Evolutionary conservation across 306 rosid species (phyloP).

Genomic region (Fragaria vesca): DNA sequence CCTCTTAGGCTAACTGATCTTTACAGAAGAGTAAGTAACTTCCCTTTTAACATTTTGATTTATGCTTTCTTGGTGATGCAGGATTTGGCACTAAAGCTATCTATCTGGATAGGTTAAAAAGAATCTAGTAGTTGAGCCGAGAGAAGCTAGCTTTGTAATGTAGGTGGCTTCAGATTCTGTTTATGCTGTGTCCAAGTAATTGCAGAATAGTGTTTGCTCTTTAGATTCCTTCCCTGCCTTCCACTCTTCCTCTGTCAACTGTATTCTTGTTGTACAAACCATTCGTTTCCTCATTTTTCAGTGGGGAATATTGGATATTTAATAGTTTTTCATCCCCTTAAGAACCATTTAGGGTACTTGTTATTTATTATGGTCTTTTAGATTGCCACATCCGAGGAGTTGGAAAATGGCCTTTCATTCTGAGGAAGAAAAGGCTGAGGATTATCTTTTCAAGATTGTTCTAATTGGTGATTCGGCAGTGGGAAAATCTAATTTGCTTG

Average conservation of each 20-base stretch:
- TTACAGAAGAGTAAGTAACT: background rate
- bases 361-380: conserved; percentile 40
- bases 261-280: conserved; percentile 30
- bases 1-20: background rate
- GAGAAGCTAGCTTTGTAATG: conserved; percentile 24
- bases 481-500: conserved; percentile 88
- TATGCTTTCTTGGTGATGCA: conserved; percentile 28
- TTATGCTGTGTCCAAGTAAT: conserved; percentile 17
- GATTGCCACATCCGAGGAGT: conserved; percentile 40
- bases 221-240: conserved; percentile 35
- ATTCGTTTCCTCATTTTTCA: conserved; percentile 33
- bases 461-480: conserved; percentile 90
- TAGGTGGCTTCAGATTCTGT: conserved; percentile 28
- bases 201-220: conserved; percentile 11
- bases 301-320: conserved; percentile 21
- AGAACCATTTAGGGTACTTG: conserved; percentile 29
- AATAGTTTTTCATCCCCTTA: conserved; percentile 34
- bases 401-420: conserved; percentile 52
- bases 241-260: conserved; percentile 26
- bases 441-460: conserved; percentile 93
- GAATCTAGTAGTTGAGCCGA: conserved; percentile 21
- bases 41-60: background rate
- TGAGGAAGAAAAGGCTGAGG: conserved; percentile 82
- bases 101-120: conserved; percentile 5
- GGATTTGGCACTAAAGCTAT: conserved; percentile 25